Conservation (phyloP, 83 land plant species). For the Picea abies region DNA sequence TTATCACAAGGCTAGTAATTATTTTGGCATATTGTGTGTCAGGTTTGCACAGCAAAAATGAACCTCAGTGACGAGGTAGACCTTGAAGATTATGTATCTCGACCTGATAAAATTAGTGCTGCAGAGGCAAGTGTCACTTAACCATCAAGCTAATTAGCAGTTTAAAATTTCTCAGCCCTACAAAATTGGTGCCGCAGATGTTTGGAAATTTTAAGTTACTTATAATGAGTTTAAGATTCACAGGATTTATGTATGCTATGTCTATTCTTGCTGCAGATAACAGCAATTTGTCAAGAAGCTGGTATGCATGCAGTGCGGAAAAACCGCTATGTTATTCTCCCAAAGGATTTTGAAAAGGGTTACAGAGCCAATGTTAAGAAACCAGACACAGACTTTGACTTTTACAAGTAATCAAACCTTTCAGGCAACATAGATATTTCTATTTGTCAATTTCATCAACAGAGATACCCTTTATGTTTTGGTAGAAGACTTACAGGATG, state of each 20-base stretch:
- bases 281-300: constrained; percentile 96
- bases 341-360: constrained; percentile 95
- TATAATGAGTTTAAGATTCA: background rate
- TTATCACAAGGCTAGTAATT: background rate
- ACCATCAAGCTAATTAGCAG: background rate
- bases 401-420: constrained; percentile 64
- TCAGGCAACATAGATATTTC: background rate
- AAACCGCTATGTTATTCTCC: constrained; percentile 91
- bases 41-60: constrained; percentile 68
- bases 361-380: constrained; percentile 93
- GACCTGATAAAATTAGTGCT: constrained; percentile 63
- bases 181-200: background rate
- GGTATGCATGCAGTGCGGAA: constrained; percentile 96
- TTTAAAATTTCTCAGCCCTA: no score
- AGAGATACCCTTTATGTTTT: no score
- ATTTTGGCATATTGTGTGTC: constrained; percentile 10
- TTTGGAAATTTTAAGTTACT: background rate
- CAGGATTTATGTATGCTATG: background rate
- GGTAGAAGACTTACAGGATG: no score
- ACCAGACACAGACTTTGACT: constrained; percentile 95
- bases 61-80: constrained; percentile 61
- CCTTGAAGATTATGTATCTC: constrained; percentile 60
- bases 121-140: constrained; percentile 41
- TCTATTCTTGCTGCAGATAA: constrained; percentile 51
- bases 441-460: no score